A percentile compares a stretch with the other conserved stretches of the same genome.
Conservation (phyloP, 177 flowering plant genomes). For the Vitis hybrid region DNA sequence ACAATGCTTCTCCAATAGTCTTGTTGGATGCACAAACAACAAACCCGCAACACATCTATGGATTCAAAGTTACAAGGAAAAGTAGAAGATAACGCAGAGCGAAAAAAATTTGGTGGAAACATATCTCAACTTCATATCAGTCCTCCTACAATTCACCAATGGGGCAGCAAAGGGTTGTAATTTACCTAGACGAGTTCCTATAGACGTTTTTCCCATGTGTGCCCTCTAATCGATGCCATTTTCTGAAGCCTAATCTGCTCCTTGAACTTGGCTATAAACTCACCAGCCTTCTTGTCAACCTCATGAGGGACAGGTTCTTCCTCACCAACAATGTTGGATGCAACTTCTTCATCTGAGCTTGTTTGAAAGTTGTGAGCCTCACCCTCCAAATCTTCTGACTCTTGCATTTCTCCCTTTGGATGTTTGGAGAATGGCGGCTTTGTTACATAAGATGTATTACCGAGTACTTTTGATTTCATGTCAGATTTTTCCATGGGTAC, state of each 20-base stretch:
- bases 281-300: conserved; percentile 58
- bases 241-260: conserved; percentile 55
- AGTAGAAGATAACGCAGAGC: too few species aligned
- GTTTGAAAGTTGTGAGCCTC: conserved; percentile 13
- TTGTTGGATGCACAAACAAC: too few species aligned
- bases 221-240: conserved; percentile 23
- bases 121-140: too few species aligned
- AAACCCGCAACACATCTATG: too few species aligned
- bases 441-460: neutral
- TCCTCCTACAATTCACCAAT: neutral
- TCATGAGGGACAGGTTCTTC: conserved; percentile 23
- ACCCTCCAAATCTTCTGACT: conserved; percentile 15
- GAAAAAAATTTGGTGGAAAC: too few species aligned
- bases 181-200: conserved; percentile 15
- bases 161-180: neutral
- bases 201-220: conserved; percentile 9
- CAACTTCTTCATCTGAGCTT: conserved; percentile 20
- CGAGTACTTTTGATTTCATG: neutral
- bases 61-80: too few species aligned
- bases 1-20: too few species aligned
- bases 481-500: neutral
- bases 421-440: conserved; percentile 4
- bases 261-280: conserved; percentile 56
- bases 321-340: conserved; percentile 6
- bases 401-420: conserved; percentile 17